Evolutionary conservation across 148 eudicot genomes (phyloP), one percentile per base, ranked within the genome.

Genomic region (Dianthus caryophyllus): DNA sequence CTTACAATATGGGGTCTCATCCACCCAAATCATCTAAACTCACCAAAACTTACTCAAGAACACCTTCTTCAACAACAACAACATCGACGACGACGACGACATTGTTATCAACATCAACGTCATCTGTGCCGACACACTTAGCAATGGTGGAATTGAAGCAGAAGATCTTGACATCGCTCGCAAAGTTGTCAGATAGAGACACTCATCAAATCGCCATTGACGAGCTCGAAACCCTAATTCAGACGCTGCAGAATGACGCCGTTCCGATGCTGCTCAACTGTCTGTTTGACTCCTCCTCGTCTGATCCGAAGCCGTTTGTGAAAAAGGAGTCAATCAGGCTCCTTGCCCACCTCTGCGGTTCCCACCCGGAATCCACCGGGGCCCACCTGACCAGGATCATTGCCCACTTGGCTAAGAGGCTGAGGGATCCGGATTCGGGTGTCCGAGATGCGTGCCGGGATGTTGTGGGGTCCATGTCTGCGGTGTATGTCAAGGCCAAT

Each of bases 111-210:
- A 58, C 74, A 17, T 38, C 81, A 0, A 59, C 85, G 10, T 67
- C 83, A 16, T 77, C 87, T 12, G 76, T 90, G 5, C 83, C 97
- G 1, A 77, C 91, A 1, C 98, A 90, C 62, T 68, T 94, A 11
- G 98, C 98, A 54, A 90, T 87, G 89, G 78, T 94, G 22, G 99
- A 94, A 72, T 82, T 90, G 8, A 94, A 94, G 76, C 99, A 94
- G 31, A 68, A 82, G 59, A 82, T 88, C 75, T 72, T 94, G 12
- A 90, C 79, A 2, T 88, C 99, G 1, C 77, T 94, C 26, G 82
- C 96, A 4, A 94, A 90, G 65, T 87, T 94, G 38, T 84, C 99
- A 7, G 99, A 94, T 55, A 69, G 99, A n/a, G 99, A 90, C 74
- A 94, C 99, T 41, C 92, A 90, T 65, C 93, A 90, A 81, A 90